phyloP scores from a whole-genome alignment of 148 eudicot species.

The Euryodendron excelsum region DNA sequence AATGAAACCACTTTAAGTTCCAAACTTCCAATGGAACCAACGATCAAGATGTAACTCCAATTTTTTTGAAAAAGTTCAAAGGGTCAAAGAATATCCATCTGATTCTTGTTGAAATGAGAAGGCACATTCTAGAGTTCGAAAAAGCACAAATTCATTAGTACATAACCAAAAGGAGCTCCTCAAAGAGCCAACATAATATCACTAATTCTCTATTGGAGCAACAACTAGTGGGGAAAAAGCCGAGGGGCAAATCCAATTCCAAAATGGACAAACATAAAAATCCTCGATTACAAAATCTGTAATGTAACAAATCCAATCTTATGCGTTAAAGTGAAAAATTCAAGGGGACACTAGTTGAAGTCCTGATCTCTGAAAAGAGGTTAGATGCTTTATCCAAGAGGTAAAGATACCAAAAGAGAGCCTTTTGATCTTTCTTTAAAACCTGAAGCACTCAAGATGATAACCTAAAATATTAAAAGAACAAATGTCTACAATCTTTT shows the following conservation, averaged over 20 bases:
- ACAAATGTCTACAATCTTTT: not conserved
- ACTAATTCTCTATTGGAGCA: not conserved
- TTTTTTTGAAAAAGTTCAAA: not conserved
- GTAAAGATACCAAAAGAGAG: not conserved
- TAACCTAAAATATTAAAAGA: not conserved
- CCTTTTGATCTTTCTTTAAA: conserved; percentile 7
- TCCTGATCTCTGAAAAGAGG: not conserved
- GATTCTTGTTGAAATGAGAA: too few species aligned
- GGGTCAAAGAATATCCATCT: not conserved
- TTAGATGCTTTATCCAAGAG: not conserved
- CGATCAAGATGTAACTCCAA: not conserved
- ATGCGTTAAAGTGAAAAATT: not conserved
- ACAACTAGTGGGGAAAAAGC: not conserved
- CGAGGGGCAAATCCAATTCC: not conserved
- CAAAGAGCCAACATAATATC: not conserved
- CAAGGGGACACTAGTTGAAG: not conserved
- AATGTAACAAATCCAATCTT: not conserved
- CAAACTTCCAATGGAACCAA: not conserved
- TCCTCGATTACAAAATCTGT: not conserved
- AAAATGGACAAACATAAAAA: not conserved
- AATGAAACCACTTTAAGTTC: not conserved
- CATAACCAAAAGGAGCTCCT: not conserved
- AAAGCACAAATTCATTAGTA: not conserved
- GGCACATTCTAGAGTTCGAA: not conserved
- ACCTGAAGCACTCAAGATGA: not conserved